These are phyloP conservation scores for Sporothrix variecibatus DNA, from an alignment of 2,329 filamentous ascomycete genomes.

Conservation along the genomic window DNA sequence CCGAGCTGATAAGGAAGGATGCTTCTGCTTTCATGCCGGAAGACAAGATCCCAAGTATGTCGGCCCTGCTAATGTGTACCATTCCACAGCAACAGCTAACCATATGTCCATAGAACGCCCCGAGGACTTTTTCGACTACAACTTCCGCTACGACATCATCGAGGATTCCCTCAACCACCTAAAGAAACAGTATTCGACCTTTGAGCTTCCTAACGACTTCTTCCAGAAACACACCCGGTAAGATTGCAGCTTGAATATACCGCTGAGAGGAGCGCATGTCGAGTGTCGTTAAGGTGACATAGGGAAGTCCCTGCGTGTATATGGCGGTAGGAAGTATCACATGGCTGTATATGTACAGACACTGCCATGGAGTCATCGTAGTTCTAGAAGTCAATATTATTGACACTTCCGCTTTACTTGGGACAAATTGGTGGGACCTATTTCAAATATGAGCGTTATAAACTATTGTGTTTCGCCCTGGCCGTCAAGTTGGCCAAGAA, in stretches of 20 bases:
- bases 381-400: too few species aligned
- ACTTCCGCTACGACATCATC: constrained; percentile 14
- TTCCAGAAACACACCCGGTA: constrained; percentile 7
- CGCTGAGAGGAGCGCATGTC: neutral
- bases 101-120: neutral
- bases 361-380: too few species aligned
- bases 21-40: neutral
- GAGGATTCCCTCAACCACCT: constrained; percentile 2
- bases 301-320: too few species aligned
- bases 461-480: neutral
- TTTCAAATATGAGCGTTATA: neutral
- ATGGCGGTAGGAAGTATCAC: too few species aligned
- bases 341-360: too few species aligned
- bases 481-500: neutral
- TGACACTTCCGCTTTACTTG: too few species aligned
- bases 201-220: neutral
- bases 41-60: constrained; percentile 10
- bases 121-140: constrained; percentile 17
- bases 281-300: too few species aligned
- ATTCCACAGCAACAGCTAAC: neutral
- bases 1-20: constrained; percentile 8
- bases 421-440: too few species aligned
- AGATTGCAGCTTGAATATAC: neutral
- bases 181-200: neutral
- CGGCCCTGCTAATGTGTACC: too few species aligned